phyloP scores from a whole-genome alignment of 2,329 filamentous ascomycete genomes.

The Claviceps arundinis region DNA sequence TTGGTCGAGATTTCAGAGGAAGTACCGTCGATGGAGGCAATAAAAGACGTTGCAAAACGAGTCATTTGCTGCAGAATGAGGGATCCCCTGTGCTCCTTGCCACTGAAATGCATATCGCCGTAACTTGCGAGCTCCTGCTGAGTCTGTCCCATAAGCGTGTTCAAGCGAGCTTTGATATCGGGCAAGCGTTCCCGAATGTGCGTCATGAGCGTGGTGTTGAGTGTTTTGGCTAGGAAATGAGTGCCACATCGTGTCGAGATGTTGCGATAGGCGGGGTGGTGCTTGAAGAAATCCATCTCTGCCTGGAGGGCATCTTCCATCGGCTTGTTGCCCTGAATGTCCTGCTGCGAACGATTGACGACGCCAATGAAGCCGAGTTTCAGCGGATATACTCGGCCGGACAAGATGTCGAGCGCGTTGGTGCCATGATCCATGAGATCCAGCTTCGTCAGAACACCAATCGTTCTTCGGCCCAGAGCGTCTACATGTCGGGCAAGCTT shows the following conservation, averaged over 20 bases:
- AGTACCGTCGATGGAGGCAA: conserved; percentile 95
- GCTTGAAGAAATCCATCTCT: conserved; percentile 89
- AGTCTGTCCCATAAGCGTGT: conserved; percentile 98
- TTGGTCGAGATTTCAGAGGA: conserved; percentile 98
- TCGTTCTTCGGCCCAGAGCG: conserved; percentile 83
- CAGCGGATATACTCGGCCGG: conserved; percentile 86
- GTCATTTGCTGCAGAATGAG: conserved; percentile 97
- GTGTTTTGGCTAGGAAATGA: conserved; percentile 82
- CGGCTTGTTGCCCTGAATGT: conserved; percentile 93
- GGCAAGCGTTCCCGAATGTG: conserved; percentile 93
- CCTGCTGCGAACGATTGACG: conserved; percentile 94
- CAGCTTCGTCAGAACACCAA: conserved; percentile 92
- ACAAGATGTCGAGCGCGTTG: conserved; percentile 94
- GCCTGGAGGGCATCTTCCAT: conserved; percentile 81
- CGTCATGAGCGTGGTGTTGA: conserved; percentile 89
- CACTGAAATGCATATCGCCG: conserved; percentile 93
- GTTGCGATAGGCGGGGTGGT: conserved; percentile 93
- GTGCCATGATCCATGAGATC: conserved; percentile 99
- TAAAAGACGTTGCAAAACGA: conserved; percentile 92
- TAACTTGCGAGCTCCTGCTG: conserved; percentile 97
- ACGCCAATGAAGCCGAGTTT: conserved; percentile 97
- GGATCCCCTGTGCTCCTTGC: conserved; percentile 90
- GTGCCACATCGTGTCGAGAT: conserved; percentile 91
- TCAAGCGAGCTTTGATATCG: conserved; percentile 94
- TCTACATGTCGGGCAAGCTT: conserved; percentile 97